A percentile compares a stretch with the other conserved stretches of the same genome.
These are phyloP conservation scores for Pseudocercospora pini-densiflorae DNA, from an alignment of 2,329 filamentous ascomycete species.

Conservation along the genomic window DNA sequence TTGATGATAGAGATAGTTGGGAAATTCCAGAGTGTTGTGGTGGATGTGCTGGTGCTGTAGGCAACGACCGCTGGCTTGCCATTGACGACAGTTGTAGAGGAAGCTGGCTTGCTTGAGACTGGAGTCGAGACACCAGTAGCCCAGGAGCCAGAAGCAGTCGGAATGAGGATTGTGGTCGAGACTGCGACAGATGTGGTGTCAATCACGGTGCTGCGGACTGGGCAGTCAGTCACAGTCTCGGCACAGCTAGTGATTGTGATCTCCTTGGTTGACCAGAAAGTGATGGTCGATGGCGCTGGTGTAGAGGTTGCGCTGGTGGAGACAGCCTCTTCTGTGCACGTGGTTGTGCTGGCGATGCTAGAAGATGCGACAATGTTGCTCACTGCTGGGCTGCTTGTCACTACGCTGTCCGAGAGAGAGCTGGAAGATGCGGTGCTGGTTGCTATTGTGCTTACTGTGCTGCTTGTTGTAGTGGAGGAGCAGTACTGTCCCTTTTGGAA, in stretches of 20 bases:
- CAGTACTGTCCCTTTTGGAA: constrained; percentile 14
- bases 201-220: constrained; percentile 26
- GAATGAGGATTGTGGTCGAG: constrained; percentile 27
- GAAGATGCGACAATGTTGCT: not conserved
- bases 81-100: not conserved
- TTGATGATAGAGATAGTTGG: not conserved
- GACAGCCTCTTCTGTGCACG: not conserved
- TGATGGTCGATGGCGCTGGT: not conserved
- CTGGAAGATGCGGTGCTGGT: not conserved
- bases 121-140: not conserved
- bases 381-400: not conserved
- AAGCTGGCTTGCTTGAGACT: not conserved
- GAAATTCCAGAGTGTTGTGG: not conserved
- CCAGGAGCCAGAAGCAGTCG: not conserved
- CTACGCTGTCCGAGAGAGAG: not conserved
- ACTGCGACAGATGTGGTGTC: constrained; percentile 25
- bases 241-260: constrained; percentile 31
- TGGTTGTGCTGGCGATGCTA: not conserved
- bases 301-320: not conserved
- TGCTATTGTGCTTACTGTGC: not conserved
- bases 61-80: not conserved
- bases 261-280: constrained; percentile 23
- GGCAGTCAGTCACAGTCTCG: constrained; percentile 25
- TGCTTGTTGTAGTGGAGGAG: not conserved
- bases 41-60: not conserved